Conservation (phyloP, 768 basidiomycete genomes). For the Leccinellum rugosiceps region DNA sequence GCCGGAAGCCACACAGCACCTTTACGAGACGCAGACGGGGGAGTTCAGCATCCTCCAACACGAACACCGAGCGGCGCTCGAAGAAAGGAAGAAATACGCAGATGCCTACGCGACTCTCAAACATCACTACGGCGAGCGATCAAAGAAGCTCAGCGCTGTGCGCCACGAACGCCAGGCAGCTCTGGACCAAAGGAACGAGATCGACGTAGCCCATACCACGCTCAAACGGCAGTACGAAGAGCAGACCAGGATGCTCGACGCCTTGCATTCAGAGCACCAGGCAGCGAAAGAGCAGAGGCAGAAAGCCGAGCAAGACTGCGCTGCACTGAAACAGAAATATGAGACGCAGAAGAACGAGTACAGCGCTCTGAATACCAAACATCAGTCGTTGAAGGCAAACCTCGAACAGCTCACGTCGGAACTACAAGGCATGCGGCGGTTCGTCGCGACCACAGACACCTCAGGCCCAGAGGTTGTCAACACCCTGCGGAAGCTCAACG, state of each 20-base stretch:
- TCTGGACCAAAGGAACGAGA: conserved; percentile 3
- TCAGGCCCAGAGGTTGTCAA: conserved; percentile 44
- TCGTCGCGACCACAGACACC: conserved; percentile 39
- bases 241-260: conserved; percentile 8
- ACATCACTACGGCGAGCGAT: conserved; percentile 8
- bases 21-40: conserved; percentile 1
- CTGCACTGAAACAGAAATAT: conserved; percentile 5
- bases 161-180: conserved; percentile 7
- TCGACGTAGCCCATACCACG: conserved; percentile 7
- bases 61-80: background rate
- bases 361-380: conserved; percentile 3
- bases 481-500: conserved; percentile 41
- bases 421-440: conserved; percentile 41
- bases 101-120: background rate
- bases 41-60: conserved; percentile 7
- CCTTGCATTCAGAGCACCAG: background rate
- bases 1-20: background rate
- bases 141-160: background rate
- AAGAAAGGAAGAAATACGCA: conserved; percentile 9
- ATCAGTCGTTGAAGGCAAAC: conserved; percentile 18
- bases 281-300: conserved; percentile 3
- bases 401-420: conserved; percentile 41
- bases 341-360: conserved; percentile 17
- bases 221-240: conserved; percentile 19
- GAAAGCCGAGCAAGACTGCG: background rate